Base-by-base conservation (phyloP, 352 stramenopile genomes). In the Phytopythium cucurbitacearum region DNA sequence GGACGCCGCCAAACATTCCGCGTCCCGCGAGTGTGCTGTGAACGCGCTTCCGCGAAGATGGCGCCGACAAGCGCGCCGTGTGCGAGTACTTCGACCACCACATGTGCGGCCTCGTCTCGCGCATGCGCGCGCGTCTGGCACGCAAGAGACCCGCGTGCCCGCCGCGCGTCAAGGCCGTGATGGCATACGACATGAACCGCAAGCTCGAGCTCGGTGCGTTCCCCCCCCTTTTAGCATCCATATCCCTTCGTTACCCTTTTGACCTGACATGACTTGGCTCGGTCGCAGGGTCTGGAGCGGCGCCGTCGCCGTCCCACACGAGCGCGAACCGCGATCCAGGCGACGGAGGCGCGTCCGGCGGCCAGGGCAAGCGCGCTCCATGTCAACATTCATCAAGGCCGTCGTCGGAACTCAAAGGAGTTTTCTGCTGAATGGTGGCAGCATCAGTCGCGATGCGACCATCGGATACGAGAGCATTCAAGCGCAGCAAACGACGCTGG, bases 51-150 rank as follows among this genome's bases (percentile, higher is more conserved):
- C 64, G 56, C 32, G 73, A 69, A 52, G 77, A 84, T 62, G 68
- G 60, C 13, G 57, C 69, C 50, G 70, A 67, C 64, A 86, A 86
- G 63, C 76, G 80, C 58, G 76, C 78, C 35, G 73, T 81, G 21
- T 91, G 78, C 67, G 85, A 85, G 55, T 89, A 85, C 71, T 91
- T 77, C 69, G 69, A 73, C 51, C 62, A 80, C 72, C 86, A 89
- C 57, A 89, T 91, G 77, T 78, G 71, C 53, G 76, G 76, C 0
- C 66, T 91, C 5, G 64, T 89, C 45, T 73, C 60, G 10, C 77
- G 80, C 41, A 91, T 91, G 80, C 73, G 78, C 37, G 41, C 58
- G 45, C 80, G 88, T 56, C 53, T 91, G 55, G 71, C 71, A 51
- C 74, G 66, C 60, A 82, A 80, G 60, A 89, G 78, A 43, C 42